Evolutionary conservation across 2,329 filamentous ascomycete genomes (phyloP), one percentile per base, ranked within the genome.

Genomic region (Pseudopyrenochaeta lycopersici): DNA sequence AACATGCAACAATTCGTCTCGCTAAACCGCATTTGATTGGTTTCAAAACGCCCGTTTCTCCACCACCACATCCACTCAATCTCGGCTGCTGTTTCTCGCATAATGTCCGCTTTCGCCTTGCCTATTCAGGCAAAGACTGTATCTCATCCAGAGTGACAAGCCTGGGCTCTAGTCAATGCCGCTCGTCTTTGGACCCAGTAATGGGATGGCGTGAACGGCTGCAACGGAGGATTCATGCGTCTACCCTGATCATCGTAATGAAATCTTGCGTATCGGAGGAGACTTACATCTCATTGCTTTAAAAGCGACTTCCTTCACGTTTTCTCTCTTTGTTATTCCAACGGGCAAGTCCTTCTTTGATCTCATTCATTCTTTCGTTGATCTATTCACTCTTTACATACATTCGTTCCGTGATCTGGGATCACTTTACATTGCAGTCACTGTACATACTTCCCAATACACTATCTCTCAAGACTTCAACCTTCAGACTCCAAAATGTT

Each of bases 371-470:
- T 65, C 45, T 32, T 50, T 44, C 48, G 36, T n/a, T 65, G 58
- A 43, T 63, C 63, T 42, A 31, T 50, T 44, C 48, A 39, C 10
- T 48, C 5, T 18, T 20, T 51, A 52, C 52, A 54, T 56, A 56
- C 59, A 54, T 63, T 66, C 61, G 29, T 52, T 62, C 56, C 38
- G 60, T 67, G 64, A 66, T 67, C 64, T 52, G 64, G 58, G 33
- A 67, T 67, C 58, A 62, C 60, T 52, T 43, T 43, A 55, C 43
- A 44, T 14, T 30, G 49, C 41, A 54, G 30, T 46, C 47, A 52
- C 40, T 49, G 38, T 58, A 48, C 36, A 64, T 53, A 63, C 42
- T 31, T 41, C 15, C 32, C 43, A 44, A 43, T 15, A 44, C 20
- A 29, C 20, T 39, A 51, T 18, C 20, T 18, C 17, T 21, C 31